Percentiles rank a stretch among this genome's conserved stretches.
These are phyloP conservation scores for Fraxinus floribunda DNA, from an alignment of 305 asterid genomes.

Conservation along the genomic window DNA sequence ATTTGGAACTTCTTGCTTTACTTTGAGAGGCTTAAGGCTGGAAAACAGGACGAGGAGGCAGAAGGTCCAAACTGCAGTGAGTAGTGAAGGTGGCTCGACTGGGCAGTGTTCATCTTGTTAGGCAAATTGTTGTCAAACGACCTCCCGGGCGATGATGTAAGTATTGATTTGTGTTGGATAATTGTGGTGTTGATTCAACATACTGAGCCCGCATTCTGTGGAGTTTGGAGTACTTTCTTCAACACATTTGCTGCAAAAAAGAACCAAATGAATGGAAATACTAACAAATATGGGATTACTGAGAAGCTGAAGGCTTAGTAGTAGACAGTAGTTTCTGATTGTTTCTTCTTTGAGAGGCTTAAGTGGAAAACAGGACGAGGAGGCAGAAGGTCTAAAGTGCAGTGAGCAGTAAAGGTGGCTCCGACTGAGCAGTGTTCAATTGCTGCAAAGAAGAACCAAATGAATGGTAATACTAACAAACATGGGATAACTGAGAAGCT, in stretches of 20 bases:
- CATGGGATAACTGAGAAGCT: slow-evolving; percentile 69
- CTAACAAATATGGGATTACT: slow-evolving; percentile 62
- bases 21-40: slow-evolving; percentile 58
- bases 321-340: slow-evolving; percentile 17
- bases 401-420: no score
- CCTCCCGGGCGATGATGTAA: no score
- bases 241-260: slow-evolving; percentile 56
- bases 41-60: slow-evolving; percentile 85
- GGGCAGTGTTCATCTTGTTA: slow-evolving; percentile 50
- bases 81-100: slow-evolving; percentile 43
- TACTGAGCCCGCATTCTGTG: no score
- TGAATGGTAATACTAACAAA: slow-evolving; percentile 41
- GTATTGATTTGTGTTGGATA: no score
- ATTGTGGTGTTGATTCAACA: no score
- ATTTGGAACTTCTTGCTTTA: slow-evolving; percentile 83
- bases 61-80: slow-evolving; percentile 48
- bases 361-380: no score
- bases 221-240: no score
- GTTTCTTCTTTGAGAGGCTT: slow-evolving; percentile 11
- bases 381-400: no score
- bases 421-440: no score
- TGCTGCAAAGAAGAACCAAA: no score
- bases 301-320: slow-evolving; percentile 66
- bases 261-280: slow-evolving; percentile 53
- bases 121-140: no score